A percentile compares a stretch with the other conserved stretches of the same genome.
phyloP scores from a whole-genome alignment of 257 asterid genomes.

The Petrea volubilis region DNA sequence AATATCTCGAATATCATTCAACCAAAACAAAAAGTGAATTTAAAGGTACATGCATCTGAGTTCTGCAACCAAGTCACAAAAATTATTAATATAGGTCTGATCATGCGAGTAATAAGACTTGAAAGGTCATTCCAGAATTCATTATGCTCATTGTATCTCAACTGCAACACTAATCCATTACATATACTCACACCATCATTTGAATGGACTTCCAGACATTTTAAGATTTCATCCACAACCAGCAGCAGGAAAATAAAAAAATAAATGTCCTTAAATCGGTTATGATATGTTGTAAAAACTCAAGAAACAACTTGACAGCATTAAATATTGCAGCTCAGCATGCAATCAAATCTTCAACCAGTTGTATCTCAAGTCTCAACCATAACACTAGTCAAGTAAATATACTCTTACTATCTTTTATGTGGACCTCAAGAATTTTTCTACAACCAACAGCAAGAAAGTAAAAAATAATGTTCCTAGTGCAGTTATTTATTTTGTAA shows the following conservation, averaged over 20 bases:
- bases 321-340: not conserved
- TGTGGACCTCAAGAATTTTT: too few relatives aligned
- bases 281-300: not conserved
- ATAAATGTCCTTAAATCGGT: not conserved
- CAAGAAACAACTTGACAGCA: not conserved
- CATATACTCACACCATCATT: not conserved
- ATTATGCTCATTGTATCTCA: not conserved
- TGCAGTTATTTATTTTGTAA: too few relatives aligned
- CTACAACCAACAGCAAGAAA: too few relatives aligned
- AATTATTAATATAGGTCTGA: not conserved
- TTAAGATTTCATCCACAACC: not conserved
- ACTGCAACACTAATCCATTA: not conserved
- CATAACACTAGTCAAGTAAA: too few relatives aligned
- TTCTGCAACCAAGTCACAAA: not conserved
- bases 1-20: constrained; percentile 3
- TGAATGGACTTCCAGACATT: not conserved
- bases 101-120: not conserved
- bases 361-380: too few relatives aligned
- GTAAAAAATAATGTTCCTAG: too few relatives aligned
- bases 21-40: not conserved
- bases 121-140: not conserved
- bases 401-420: too few relatives aligned
- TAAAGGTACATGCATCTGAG: constrained; percentile 8
- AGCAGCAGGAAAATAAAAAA: constrained; percentile 5
- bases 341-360: not conserved